Evolutionary conservation across 2,329 filamentous ascomycete genomes (phyloP), one percentile per base, ranked within the genome.

Genomic region (Xylariales sp.): DNA sequence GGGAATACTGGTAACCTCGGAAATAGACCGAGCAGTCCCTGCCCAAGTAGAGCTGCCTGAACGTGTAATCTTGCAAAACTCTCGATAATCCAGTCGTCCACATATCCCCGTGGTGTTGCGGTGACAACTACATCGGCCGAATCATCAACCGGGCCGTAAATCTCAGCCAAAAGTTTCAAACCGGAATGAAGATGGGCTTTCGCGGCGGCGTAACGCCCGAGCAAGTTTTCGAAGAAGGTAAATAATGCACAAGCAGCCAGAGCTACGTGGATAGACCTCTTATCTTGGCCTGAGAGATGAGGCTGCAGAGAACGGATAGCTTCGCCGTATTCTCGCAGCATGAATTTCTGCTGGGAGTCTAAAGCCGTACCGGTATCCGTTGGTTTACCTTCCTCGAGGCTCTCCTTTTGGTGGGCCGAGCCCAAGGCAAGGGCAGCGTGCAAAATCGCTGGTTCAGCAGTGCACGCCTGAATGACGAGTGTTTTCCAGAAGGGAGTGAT

Each of bases 1-100:
- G 66, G 66, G 23, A 64, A 69, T 28, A 32, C 41, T 12, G 63
- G 69, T 30, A 67, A 18, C 5, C 46, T 52, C 36, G 75, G 60
- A 14, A 64, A 67, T 7, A 74, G 48, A 30, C 55, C 49, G 1
- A 62, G 69, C 9, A 72, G 63, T 28, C 72, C 71, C 32, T 77
- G 73, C 3, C 71, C 72, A 8, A 78, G 74, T 8, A 80, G 67
- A 34, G 73, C 72, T n/a, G 72, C 73, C 52, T 78, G 77, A 3
- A 79, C 53, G 41, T 80, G 74, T 0, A 77, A 62, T 49, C 73
- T 71, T 5, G 75, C 73, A 39, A 86, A 82, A 1, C 77, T 78
- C 64, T 84, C 81, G 3, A 81, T 68, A 16, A 86, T 81, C 76
- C 80, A 82, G 46, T 80, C 76, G 52, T 86, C 83, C 0, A 78